Evolutionary conservation across 2,329 filamentous ascomycete genomes (phyloP).

Genomic region (Exophiala lecanii-corni): DNA sequence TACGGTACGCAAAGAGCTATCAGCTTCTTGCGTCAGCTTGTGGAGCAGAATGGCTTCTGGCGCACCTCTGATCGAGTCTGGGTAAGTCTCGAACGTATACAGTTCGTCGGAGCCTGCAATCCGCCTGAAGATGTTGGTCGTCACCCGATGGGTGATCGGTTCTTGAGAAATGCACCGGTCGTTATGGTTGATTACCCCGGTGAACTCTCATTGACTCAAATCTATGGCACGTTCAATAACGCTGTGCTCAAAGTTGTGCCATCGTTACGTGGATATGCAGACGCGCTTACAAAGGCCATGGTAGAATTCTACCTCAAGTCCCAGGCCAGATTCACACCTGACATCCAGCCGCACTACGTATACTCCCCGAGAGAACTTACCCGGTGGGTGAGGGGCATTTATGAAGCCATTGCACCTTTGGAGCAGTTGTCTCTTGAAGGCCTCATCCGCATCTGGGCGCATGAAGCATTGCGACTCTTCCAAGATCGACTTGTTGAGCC

Average conservation of each 20-base stretch:
- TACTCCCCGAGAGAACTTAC: constrained; percentile 99
- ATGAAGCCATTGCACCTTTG: constrained; percentile 90
- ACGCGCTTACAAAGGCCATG: constrained; percentile 94
- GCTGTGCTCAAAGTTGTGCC: constrained; percentile 96
- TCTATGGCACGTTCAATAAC: constrained; percentile 97
- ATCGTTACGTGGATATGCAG: constrained; percentile 87
- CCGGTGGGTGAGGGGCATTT: constrained; percentile 93
- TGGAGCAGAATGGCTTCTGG: constrained; percentile 99
- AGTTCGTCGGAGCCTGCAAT: constrained; percentile 98
- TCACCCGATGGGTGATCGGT: constrained; percentile 87
- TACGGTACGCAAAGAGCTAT: constrained; percentile 98
- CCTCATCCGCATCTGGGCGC: constrained; percentile 93
- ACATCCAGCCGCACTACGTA: constrained; percentile 97
- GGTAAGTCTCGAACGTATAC: constrained; percentile 95
- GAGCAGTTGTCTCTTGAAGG: constrained; percentile 86
- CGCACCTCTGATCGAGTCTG: constrained; percentile 93
- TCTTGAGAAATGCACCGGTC: constrained; percentile 93
- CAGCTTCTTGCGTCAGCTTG: constrained; percentile 91
- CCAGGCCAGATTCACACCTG: constrained; percentile 87
- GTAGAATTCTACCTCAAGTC: constrained; percentile 94
- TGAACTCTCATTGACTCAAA: constrained; percentile 88
- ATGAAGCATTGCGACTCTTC: constrained; percentile 93
- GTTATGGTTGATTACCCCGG: constrained; percentile 99
- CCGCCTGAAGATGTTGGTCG: constrained; percentile 95
- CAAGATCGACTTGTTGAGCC: constrained; percentile 94